Base-by-base conservation (phyloP, 768 basidiomycete species). In the Rubroboletus satanas region DNA sequence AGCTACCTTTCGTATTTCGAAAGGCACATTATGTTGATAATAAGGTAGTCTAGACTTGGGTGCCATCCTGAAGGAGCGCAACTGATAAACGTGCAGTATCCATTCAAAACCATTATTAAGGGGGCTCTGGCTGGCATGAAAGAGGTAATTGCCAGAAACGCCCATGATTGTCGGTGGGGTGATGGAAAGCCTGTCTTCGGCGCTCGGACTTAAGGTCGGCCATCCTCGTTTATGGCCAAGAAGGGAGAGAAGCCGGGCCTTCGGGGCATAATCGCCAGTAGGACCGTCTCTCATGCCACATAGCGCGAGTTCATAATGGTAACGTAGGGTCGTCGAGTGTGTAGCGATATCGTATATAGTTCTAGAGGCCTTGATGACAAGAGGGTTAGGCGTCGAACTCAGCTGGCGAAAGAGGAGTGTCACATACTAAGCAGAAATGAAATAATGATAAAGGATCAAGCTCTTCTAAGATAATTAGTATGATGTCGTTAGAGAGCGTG, bases 361-460 rank as follows among this genome's bases (percentile, higher is more conserved):
- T 43, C 29, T 53, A 44, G 67, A 72, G 42, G 67, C 67, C 69
- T 71, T 51, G 37, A 49, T 31, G 39, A 47, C 3, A 29, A 47
- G 18, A 45, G 10, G 28, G 44, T 60, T 14, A 44, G 52, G 11
- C 15, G 52, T 50, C 23, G 50, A 45, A 29, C 37, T 44, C 29
- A 4, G 26, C 23, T 31, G 35, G 28, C 5, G 21, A 38, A 18
- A 17, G 28, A 14, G 23, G 14, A 32, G 29, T 4, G 36, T n/a
- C 12, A 57, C 65, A 26, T 59, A 71, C 69, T 62, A 57, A 56
- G 46, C 59, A 71, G 60, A 71, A 69, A 51, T 59, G 65, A 36
- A 72, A 61, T 58, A 71, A 65, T 51, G 69, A 71, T 56, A 61
- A 36, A 28, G 69, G 69, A 50, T 71, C 69, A 23, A 71, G 71